phyloP scores from a whole-genome alignment of 495 filamentous ascomycete species.

The Chaetomium cochliodes region DNA sequence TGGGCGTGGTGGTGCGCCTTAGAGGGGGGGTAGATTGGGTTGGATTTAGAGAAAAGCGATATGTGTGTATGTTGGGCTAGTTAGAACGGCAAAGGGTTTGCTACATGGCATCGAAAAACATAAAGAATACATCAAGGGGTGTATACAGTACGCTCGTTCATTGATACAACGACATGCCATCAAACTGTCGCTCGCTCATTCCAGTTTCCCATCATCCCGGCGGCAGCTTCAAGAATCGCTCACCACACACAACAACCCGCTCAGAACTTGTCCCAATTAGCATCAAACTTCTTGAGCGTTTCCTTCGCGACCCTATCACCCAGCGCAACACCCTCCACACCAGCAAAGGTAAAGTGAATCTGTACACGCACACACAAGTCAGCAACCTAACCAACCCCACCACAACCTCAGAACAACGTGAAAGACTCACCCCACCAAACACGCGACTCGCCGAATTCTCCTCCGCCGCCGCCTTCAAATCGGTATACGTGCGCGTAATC shows the following conservation, averaged over 20 bases:
- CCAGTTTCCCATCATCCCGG: not conserved
- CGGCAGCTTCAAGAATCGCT: not conserved
- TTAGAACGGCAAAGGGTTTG: not conserved
- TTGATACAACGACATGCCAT: too few relatives aligned
- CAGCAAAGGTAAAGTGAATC: constrained; percentile 38
- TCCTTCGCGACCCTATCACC: constrained; percentile 29
- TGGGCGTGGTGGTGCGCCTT: constrained; percentile 35
- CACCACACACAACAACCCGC: not conserved
- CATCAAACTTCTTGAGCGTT: constrained; percentile 30
- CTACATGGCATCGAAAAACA: too few relatives aligned
- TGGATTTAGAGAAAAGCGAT: not conserved
- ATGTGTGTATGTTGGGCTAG: not conserved
- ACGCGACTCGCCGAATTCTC: constrained; percentile 36
- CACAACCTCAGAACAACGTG: too few relatives aligned
- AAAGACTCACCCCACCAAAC: constrained; percentile 39
- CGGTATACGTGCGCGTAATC: constrained; percentile 34
- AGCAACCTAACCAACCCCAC: too few relatives aligned
- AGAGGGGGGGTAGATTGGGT: not conserved
- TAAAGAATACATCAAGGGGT: too few relatives aligned
- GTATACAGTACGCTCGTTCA: too few relatives aligned
- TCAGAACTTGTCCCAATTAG: constrained; percentile 32
- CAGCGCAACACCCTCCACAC: constrained; percentile 26
- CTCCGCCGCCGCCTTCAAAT: constrained; percentile 25
- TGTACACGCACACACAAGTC: constrained; percentile 10
- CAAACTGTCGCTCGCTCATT: not conserved